Percentiles rank a stretch among this genome's conserved stretches.
Evolutionary conservation across 805 yeast genomes (phyloP).

Genomic region (Candida taoyuanica): DNA sequence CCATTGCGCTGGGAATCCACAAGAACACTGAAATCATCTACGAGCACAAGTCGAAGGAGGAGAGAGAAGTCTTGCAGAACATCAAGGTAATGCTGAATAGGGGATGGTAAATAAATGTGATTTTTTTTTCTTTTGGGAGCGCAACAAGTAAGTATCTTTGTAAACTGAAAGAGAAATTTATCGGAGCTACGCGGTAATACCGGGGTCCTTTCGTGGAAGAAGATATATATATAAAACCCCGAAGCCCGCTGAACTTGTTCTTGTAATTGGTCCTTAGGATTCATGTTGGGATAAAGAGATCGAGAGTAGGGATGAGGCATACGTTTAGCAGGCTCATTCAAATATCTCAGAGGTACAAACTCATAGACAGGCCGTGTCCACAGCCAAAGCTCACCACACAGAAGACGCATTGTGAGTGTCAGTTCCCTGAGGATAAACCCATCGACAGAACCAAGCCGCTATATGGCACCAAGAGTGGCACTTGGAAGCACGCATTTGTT

Average conservation of each 20-base stretch:
- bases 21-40: conserved; percentile 22
- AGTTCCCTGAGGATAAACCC: conserved; percentile 39
- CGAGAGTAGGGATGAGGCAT: conserved; percentile 12
- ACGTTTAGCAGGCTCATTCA: conserved; percentile 4
- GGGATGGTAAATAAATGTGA: conserved; percentile 9
- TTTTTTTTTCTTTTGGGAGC: neutral
- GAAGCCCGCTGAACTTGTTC: neutral
- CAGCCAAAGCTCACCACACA: conserved; percentile 14
- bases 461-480: conserved; percentile 43
- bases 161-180: too few relatives aligned
- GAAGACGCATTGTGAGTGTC: conserved; percentile 44
- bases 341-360: conserved; percentile 17
- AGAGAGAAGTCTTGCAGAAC: conserved; percentile 15
- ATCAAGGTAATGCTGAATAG: conserved; percentile 17
- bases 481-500: conserved; percentile 54
- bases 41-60: conserved; percentile 16
- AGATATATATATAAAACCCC: neutral
- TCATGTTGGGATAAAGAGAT: too few relatives aligned
- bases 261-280: too few relatives aligned
- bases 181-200: conserved; percentile 3
- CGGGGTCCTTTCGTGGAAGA: neutral
- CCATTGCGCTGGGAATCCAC: conserved; percentile 20
- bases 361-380: conserved; percentile 15
- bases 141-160: neutral
- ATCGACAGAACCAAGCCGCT: conserved; percentile 38